phyloP scores from a whole-genome alignment of 192 early-diverging fungal genomes.

The Coemansia sp. region DNA sequence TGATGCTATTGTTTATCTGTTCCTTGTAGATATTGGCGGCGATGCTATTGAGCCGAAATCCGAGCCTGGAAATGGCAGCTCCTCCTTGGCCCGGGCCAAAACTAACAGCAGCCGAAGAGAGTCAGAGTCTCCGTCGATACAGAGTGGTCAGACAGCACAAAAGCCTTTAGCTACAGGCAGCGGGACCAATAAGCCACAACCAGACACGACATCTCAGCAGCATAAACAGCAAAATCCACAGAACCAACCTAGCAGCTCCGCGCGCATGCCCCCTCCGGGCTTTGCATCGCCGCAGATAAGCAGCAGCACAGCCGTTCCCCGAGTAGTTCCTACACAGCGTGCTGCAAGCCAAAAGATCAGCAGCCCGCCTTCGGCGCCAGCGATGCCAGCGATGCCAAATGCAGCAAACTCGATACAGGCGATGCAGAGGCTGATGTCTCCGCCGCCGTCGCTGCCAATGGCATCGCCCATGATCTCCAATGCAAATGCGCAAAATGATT shows the following conservation, averaged over 20 bases:
- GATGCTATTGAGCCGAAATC: neutral
- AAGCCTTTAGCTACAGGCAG: neutral
- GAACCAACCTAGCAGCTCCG: neutral
- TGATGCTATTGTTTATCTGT: neutral
- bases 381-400: neutral
- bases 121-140: neutral
- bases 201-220: neutral
- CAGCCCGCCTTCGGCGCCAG: constrained; percentile 5
- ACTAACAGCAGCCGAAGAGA: constrained; percentile 2
- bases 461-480: constrained; percentile 29
- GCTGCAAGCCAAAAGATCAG: constrained; percentile 3
- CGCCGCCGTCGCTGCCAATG: constrained; percentile 15
- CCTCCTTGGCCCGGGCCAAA: neutral
- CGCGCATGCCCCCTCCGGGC: neutral
- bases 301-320: constrained; percentile 14
- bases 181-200: neutral
- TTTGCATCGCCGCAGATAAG: neutral
- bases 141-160: neutral
- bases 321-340: constrained; percentile 31
- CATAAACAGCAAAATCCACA: neutral
- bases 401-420: constrained; percentile 14
- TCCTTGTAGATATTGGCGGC: neutral
- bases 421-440: constrained; percentile 37
- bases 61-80: neutral
- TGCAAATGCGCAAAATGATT: constrained; percentile 13